These are phyloP conservation scores for Talaromyces sp. DNA, from an alignment of 2,329 filamentous ascomycete genomes.

Conservation along the genomic window DNA sequence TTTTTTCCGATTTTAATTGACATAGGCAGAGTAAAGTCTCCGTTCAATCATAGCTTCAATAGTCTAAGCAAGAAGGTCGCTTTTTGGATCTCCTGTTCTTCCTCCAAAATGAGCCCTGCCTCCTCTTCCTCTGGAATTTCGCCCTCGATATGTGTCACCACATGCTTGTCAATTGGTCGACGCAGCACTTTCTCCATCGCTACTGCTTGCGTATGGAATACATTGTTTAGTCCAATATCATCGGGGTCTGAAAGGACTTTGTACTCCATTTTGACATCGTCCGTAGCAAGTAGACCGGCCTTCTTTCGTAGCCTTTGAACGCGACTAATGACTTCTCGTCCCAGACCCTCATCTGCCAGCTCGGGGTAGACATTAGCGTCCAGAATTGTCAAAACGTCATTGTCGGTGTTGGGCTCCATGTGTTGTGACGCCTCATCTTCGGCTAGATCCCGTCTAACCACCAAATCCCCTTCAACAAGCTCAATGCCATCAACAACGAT, in stretches of 20 bases:
- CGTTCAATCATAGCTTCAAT: conserved; percentile 58
- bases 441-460: conserved; percentile 73
- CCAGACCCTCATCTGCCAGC: conserved; percentile 81
- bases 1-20: not conserved
- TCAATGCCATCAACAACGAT: conserved; percentile 83
- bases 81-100: conserved; percentile 81
- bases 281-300: conserved; percentile 81
- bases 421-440: conserved; percentile 66
- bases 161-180: conserved; percentile 68
- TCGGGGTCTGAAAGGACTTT: conserved; percentile 74
- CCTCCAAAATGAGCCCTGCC: conserved; percentile 66
- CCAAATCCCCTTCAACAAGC: conserved; percentile 75
- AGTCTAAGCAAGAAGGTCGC: conserved; percentile 74
- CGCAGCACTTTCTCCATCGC: conserved; percentile 74
- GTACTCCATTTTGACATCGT: conserved; percentile 96
- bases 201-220: conserved; percentile 63
- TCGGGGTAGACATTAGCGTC: conserved; percentile 78
- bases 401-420: conserved; percentile 82
- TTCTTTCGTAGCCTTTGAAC: conserved; percentile 93
- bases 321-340: conserved; percentile 86
- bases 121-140: conserved; percentile 50
- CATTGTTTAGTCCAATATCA: conserved; percentile 64
- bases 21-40: not conserved
- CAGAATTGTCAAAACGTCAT: conserved; percentile 87
- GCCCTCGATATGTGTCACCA: conserved; percentile 49